Conservation (phyloP, 495 filamentous ascomycete genomes). For the Chaetomidium leptoderma region DNA sequence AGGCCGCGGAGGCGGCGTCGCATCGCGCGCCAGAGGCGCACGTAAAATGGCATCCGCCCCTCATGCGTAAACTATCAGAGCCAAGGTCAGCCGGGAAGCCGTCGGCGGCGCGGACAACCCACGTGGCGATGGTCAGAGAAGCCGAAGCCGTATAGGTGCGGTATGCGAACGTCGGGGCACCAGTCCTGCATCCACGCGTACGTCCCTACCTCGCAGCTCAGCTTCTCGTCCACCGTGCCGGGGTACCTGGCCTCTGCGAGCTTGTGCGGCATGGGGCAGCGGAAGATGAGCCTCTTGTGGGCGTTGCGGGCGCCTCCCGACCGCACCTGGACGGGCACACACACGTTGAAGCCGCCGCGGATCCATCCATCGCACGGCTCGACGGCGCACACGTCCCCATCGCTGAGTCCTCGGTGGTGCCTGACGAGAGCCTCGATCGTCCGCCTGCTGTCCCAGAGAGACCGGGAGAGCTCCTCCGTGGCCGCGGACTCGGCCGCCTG, state of each 20-base stretch:
- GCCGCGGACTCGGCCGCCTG: conserved; percentile 16
- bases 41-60: not conserved
- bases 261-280: conserved; percentile 35
- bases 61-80: not conserved
- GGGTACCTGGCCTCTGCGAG: conserved; percentile 32
- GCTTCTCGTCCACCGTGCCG: conserved; percentile 39
- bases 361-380: conserved; percentile 24
- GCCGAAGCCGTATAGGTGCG: conserved; percentile 35
- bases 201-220: conserved; percentile 37
- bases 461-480: conserved; percentile 29
- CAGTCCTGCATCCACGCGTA: conserved; percentile 38
- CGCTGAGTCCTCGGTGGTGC: conserved; percentile 18
- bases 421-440: conserved; percentile 18
- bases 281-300: conserved; percentile 26
- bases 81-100: not conserved
- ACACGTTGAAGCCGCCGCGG: conserved; percentile 43
- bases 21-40: not conserved
- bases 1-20: not conserved
- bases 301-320: not conserved
- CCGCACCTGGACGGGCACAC: conserved; percentile 31
- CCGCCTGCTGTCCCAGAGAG: conserved; percentile 16
- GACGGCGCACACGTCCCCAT: conserved; percentile 3
- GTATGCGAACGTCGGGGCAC: conserved; percentile 34
- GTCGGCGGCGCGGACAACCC: not conserved
- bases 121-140: conserved; percentile 13